Base-by-base conservation (phyloP, 2,329 filamentous ascomycete species). In the Volutella citrinella region DNA sequence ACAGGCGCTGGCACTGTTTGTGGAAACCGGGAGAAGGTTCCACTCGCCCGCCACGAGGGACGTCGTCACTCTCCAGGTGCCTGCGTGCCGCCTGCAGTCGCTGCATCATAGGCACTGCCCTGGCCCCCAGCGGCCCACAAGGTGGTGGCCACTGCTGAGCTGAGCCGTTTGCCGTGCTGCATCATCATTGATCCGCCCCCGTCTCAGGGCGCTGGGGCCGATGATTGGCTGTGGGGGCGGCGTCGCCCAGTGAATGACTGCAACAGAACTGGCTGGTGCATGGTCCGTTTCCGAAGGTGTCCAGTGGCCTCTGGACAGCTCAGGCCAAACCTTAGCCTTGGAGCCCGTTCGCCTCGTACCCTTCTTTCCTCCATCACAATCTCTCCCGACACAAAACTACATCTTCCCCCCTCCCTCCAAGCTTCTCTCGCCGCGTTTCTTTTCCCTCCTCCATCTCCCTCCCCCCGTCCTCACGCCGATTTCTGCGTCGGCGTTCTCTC, bases 161-260 rank as follows among this genome's bases (percentile, higher is more conserved):
- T 54, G 51, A 54, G 45, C 49, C 34, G 26, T 14, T 34, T 31
- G 24, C 27, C 30, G 29, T 12, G 20, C 26, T 46, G 61, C 44
- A 60, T 48, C 46, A 63, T 56, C 36, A 45, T 61, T 65, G 36
- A 57, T 64, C 62, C 62, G 62, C 35, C 42, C 55, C 58, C 48
- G 30, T 24, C n/a, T n/a, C n/a, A n/a, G n/a, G n/a, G n/a, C n/a
- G n/a, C n/a, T n/a, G n/a, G n/a, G n/a, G n/a, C n/a, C n/a, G n/a
- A n/a, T n/a, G n/a, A n/a, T n/a, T n/a, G n/a, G n/a, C n/a, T n/a
- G n/a, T n/a, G 36, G 43, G 46, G 46, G 47, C 51, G 49, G 45
- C n/a, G n/a, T 46, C 45, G 34, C 38, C 46, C 48, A 34, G 50
- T 53, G 50, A 50, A 50, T 52, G 44, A 40, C 45, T 45, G 46